Base-by-base conservation (phyloP, 2,329 filamentous ascomycete genomes). In the Didymella pomorum region DNA sequence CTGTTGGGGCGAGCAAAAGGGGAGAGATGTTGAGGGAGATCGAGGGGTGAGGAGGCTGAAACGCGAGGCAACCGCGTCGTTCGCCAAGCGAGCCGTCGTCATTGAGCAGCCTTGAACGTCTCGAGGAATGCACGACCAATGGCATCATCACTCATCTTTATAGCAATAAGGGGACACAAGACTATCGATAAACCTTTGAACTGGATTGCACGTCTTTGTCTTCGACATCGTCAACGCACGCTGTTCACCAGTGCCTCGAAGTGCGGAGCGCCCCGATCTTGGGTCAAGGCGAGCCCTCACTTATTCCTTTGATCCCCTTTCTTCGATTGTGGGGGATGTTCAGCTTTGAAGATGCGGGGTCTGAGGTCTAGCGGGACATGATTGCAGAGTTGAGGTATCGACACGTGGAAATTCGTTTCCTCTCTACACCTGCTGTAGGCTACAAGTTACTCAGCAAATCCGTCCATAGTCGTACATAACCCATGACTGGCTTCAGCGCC, bases 1-100 rank as follows among this genome's bases (percentile, higher is more conserved):
- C 42, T 43, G 16, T 21, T 35, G 25, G 43, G 26, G 21, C 18
- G 49, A 49, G 56, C 39, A 44, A 21, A 49, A 53, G 18, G 25
- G 31, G 29, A 18, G 39, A 26, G 26, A 29, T 28, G 43, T 25
- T 21, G 37, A 49, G 37, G 21, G 39, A 49, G 28, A 31, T 47
- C n/a, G 29, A 43, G 41, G 23, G 47, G 49, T 55, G 52, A 58
- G 52, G 49, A 56, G 61, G 61, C 61, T 60, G 52, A 61, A 64
- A 61, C 61, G 52, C 35, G 39, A 61, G 58, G 54, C 58, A 55
- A 35, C 52, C 47, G 46, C 50, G 42, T 41, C 45, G 37, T 44
- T 50, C 42, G 56, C 55, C 53, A 60, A 62, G 46, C 25, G 25
- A 47, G 23, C 20, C 46, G 44, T 46, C 48, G 51, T 59, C 56